Evolutionary conservation across 1,284 basidiomycete genomes (phyloP), one percentile per base, ranked within the genome.

Genomic region (Sporisorium reilianum): DNA sequence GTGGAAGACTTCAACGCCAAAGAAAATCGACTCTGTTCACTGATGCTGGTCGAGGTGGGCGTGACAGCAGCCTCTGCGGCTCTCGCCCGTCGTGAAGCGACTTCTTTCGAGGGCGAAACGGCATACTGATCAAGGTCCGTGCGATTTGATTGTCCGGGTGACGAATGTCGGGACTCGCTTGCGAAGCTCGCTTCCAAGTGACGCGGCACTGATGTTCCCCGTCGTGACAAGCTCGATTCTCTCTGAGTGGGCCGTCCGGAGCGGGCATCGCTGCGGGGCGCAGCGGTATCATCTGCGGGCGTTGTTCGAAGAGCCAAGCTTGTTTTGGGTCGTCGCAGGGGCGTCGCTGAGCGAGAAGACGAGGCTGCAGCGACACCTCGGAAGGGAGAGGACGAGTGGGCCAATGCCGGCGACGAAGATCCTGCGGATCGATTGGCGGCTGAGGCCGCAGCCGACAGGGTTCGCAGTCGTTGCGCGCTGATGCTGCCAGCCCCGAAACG

Each of bases 401-500:
- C 40, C 2, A 34, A 26, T 5, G 44, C 51, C 2, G 68, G 68
- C 7, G 68, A 71, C 2, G 62, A 62, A 26, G 68, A 71, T 7
- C 53, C 53, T 11, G 40, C 26, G 2, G 65, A 62, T 16, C 60
- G 59, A 25, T 51, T 69, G 3, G 66, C 66, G 22, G 66, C 56
- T 9, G 44, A 46, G 5, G 67, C 67, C 26, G 65, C 59, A 12
- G 66, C 60, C 11, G 66, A 69, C 16, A 73, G 56, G 20, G 60
- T 56, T 1, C 70, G 60, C n/a, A 74, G 50, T 6, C 71, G 14
- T 4, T 52, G 51, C 9, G 58, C 26, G 5, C 52, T 59, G 23
- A 63, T 52, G 10, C 50, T 70, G 16, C 67, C 67, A 7, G 67
- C 71, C 2, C 71, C 63, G 20, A 74, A 74, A 1, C 71, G 57